Base-by-base conservation (phyloP, 345 rosid genomes). In the Salix exigua region DNA sequence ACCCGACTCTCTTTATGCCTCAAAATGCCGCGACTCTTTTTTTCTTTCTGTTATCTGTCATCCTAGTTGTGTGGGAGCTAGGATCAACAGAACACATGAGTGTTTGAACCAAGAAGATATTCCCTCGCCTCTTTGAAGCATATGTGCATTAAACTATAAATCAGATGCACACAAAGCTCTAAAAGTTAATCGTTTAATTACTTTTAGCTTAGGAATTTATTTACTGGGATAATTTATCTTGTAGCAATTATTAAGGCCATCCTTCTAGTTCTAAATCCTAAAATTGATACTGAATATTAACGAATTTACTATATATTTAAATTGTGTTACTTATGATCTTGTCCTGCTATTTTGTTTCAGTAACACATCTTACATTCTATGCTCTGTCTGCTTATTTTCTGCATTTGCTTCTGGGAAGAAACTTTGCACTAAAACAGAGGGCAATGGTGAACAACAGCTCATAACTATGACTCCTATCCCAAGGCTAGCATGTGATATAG, bases 391-490 rank as follows among this genome's bases (percentile, higher is more conserved):
- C 73, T 63, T 73, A 18, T 37, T 65, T 80, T 58, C 55, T 48
- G 38, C 55, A 70, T 78, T 62, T 71, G 18, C 64, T 77, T 76
- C 75, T 79, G 69, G 73, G 72, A 72, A 88, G 92, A 80, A 77
- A 48, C 80, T 84, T 72, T 73, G 78, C 80, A 65, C 79, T 35
- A 79, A 72, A 75, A 73, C 85, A 48, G 89, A 84, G 69, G 81
- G 66, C n/a, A 68, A 68, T 70, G 84, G 68, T 31, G 86, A 86
- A 23, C 82, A 73, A 40, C 81, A 80, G 60, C 67, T 62, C 77
- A 16, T 78, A 73, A 67, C 75, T 68, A 60, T 33, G 28, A 63
- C 68, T 73, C 61, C 86, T 79, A 42, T 71, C 42, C 78, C 71
- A 68, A 80, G 78, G 75, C 82, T 79, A 77, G 79, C 63, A 38